phyloP scores from a whole-genome alignment of 805 yeast species.

The Teunomyces funiuensis region DNA sequence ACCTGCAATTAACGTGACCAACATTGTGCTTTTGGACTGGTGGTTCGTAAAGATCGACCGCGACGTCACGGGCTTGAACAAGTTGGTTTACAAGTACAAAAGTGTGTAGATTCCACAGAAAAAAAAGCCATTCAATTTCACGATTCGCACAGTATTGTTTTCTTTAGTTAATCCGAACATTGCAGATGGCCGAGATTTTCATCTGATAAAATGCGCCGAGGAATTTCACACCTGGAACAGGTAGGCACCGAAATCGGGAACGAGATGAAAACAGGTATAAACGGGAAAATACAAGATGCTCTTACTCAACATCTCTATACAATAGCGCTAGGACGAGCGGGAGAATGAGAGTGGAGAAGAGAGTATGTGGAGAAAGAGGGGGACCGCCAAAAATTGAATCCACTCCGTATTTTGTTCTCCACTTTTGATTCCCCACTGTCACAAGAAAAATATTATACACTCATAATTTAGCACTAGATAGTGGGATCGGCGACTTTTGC shows the following conservation, averaged over 20 bases:
- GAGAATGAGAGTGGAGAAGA: too few relatives aligned
- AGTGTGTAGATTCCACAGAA: conserved; percentile 12
- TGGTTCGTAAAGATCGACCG: conserved; percentile 13
- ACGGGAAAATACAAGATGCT: not conserved
- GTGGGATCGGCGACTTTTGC: too few relatives aligned
- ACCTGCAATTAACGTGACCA: conserved; percentile 18
- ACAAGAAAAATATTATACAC: not conserved
- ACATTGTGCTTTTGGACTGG: conserved; percentile 13
- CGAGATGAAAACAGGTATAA: too few relatives aligned
- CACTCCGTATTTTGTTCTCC: not conserved
- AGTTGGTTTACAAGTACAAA: conserved; percentile 23
- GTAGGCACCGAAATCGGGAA: too few relatives aligned
- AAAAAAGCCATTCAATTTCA: too few relatives aligned
- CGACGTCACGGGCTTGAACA: conserved; percentile 15
- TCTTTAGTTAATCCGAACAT: not conserved
- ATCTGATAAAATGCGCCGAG: too few relatives aligned
- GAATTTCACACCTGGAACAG: too few relatives aligned
- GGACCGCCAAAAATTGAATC: not conserved
- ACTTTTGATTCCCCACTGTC: not conserved
- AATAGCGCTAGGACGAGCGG: not conserved
- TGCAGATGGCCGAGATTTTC: too few relatives aligned
- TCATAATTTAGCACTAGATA: not conserved
- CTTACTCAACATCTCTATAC: not conserved
- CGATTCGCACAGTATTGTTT: too few relatives aligned
- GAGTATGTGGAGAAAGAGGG: not conserved